Evolutionary conservation across 2,329 filamentous ascomycete genomes (phyloP).

Genomic region (Fusarium sp.): DNA sequence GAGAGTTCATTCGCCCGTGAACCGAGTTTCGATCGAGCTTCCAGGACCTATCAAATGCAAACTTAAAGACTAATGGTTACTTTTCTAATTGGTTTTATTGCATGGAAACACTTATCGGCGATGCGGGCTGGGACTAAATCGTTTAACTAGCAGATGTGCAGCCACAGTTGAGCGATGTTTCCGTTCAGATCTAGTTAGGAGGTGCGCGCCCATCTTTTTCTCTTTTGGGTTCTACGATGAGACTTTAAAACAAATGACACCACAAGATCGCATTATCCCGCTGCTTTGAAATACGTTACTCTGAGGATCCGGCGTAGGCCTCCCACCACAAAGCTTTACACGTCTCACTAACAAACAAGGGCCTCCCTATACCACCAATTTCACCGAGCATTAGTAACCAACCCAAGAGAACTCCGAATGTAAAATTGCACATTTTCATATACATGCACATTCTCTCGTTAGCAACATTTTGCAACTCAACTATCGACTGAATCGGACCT

Average conservation of each 20-base stretch:
- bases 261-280: fast-evolving
- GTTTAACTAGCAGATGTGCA: background rate
- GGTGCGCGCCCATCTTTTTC: background rate
- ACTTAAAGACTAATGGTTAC: background rate
- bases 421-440: background rate
- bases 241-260: fast-evolving
- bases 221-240: background rate
- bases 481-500: background rate
- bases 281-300: background rate
- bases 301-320: background rate
- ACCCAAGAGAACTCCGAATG: background rate
- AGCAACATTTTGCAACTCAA: too few species aligned
- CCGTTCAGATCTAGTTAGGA: too few species aligned
- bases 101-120: background rate
- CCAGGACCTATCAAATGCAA: background rate
- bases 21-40: too few species aligned
- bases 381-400: background rate
- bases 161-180: background rate
- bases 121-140: fast-evolving
- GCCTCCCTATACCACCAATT: background rate
- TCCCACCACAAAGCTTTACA: background rate
- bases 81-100: background rate
- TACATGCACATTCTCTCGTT: background rate
- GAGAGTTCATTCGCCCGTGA: background rate
- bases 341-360: background rate